Evolutionary conservation across 2,329 filamentous ascomycete species (phyloP).

Genomic region (Aspergillus ustus): DNA sequence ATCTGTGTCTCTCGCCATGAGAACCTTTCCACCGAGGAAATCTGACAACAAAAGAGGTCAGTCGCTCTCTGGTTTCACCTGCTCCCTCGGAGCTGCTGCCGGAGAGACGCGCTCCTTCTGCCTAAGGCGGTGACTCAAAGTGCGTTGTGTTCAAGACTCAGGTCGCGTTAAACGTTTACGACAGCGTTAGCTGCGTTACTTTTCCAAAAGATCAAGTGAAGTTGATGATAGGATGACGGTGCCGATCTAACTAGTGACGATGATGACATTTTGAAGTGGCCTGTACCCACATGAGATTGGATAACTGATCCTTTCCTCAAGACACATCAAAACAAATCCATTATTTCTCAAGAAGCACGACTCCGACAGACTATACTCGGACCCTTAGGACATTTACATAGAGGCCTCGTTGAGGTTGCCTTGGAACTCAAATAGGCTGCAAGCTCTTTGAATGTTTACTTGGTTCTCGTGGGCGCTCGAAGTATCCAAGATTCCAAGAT

Average conservation of each 20-base stretch:
- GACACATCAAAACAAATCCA: too few species aligned
- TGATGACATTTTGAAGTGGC: neutral
- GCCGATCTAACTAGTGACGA: neutral
- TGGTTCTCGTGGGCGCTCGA: too few species aligned
- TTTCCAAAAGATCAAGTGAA: neutral
- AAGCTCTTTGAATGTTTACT: too few species aligned
- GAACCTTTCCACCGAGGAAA: conserved; percentile 1
- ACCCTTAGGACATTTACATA: too few species aligned
- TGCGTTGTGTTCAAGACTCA: neutral
- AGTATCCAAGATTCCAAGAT: too few species aligned
- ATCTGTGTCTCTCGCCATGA: conserved; percentile 38
- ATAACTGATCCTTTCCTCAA: neutral
- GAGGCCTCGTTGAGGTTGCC: too few species aligned
- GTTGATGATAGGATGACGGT: neutral
- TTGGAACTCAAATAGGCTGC: too few species aligned
- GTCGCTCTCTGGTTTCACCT: neutral
- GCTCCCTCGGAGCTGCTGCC: conserved; percentile 1
- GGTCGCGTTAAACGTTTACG: neutral
- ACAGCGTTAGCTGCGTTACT: neutral
- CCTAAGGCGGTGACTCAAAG: conserved; percentile 12
- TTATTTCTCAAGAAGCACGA: neutral
- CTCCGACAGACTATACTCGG: neutral
- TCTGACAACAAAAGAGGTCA: neutral
- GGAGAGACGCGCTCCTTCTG: conserved; percentile 6
- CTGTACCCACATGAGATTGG: neutral